A percentile compares a stretch with the other conserved stretches of the same genome.
These are phyloP conservation scores for Jacaranda mimosifolia DNA, from an alignment of 257 asterid species.

Conservation along the genomic window DNA sequence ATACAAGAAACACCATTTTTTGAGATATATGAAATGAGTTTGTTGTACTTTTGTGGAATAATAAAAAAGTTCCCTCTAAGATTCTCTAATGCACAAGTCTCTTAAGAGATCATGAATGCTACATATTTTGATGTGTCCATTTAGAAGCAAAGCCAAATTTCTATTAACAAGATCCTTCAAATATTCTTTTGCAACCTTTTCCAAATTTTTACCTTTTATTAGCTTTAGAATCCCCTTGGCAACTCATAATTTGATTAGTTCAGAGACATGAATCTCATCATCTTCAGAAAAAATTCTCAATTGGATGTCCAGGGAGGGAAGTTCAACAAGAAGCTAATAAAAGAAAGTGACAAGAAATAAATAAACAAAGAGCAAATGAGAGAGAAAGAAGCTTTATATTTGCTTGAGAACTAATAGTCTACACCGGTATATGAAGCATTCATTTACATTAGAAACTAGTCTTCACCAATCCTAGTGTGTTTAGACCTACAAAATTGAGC, in stretches of 20 bases:
- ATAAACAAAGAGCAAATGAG: too few species aligned
- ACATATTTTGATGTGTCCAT: slow-evolving; percentile 4
- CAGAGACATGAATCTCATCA: neutral
- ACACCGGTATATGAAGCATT: too few species aligned
- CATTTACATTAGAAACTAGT: too few species aligned
- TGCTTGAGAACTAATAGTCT: too few species aligned
- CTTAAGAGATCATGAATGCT: slow-evolving; percentile 25
- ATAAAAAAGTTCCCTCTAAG: neutral
- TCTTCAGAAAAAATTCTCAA: neutral
- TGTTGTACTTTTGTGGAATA: neutral
- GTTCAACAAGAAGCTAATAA: too few species aligned
- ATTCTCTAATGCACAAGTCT: slow-evolving; percentile 20
- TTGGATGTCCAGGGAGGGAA: too few species aligned
- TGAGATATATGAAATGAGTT: neutral
- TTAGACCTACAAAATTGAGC: too few species aligned
- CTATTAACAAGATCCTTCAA: neutral
- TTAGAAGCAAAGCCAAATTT: neutral
- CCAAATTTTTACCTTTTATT: neutral
- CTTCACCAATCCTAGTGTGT: too few species aligned
- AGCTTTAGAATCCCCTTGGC: neutral
- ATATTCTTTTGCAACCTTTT: neutral
- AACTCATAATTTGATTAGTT: neutral
- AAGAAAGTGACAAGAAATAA: too few species aligned
- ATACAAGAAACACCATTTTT: neutral
- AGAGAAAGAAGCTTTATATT: too few species aligned